Percentiles rank a stretch among this genome's conserved stretches.
Conservation (phyloP, 108 stramenopile species). For the Stephanodiscus minutulus region DNA sequence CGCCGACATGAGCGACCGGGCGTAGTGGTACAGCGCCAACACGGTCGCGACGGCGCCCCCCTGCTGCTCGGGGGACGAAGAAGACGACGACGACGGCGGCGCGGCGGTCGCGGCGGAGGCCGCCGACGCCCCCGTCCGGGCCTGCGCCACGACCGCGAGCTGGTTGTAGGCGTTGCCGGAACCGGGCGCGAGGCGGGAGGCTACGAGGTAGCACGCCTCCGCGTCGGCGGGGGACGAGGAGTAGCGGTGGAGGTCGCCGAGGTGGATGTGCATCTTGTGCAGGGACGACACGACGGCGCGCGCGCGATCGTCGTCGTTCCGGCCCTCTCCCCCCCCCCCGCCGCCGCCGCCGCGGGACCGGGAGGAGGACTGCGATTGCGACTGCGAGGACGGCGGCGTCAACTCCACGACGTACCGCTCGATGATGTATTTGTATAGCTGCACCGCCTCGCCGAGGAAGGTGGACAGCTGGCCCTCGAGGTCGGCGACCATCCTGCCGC, state of each 20-base stretch:
- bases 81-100: too few species aligned
- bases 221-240: slow-evolving; percentile 54
- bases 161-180: slow-evolving; percentile 86
- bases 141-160: slow-evolving; percentile 76
- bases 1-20: slow-evolving; percentile 64
- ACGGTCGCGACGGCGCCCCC: slow-evolving; percentile 38
- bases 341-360: neutral
- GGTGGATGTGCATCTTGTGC: slow-evolving; percentile 58
- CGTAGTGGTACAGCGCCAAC: slow-evolving; percentile 79
- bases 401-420: slow-evolving; percentile 54
- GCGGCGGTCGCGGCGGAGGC: slow-evolving; percentile 32
- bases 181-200: slow-evolving; percentile 66
- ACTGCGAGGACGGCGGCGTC: slow-evolving; percentile 9
- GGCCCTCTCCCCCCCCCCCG: slow-evolving; percentile 4
- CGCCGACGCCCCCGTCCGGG: slow-evolving; percentile 8
- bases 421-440: slow-evolving; percentile 68
- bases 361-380: slow-evolving; percentile 21
- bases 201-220: slow-evolving; percentile 55
- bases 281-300: slow-evolving; percentile 53
- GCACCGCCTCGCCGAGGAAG: slow-evolving; percentile 68
- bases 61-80: too few species aligned
- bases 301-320: slow-evolving; percentile 12
- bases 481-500: slow-evolving; percentile 15
- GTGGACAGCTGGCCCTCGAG: slow-evolving; percentile 46
- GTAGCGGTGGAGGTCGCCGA: slow-evolving; percentile 82